Base-by-base conservation (phyloP, 805 yeast genomes). In the Pichia occidentalis region DNA sequence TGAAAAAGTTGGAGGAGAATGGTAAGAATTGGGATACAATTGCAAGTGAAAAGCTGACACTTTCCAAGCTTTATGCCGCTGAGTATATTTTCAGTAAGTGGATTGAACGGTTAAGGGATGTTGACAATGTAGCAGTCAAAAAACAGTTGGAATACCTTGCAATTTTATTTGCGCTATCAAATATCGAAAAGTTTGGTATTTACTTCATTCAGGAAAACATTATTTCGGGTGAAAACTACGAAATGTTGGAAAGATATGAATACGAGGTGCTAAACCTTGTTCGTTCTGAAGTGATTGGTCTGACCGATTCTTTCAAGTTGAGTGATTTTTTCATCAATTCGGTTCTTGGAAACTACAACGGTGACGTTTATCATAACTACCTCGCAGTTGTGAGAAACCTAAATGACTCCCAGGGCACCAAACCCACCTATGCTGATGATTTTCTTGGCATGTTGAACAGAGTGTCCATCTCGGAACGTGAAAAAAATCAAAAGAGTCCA, bases 261-360 rank as follows among this genome's bases (percentile, higher is more conserved):
- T 68, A 69, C 29, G 56, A 55, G 34, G 55, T 77, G 45, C 62
- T 81, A 46, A 59, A 65, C 19, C 63, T 62, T 19, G 56, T 81
- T 28, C 69, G 95, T 59, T 73, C 75, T 22, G 76, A 81, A 51
- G 83, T 81, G 38, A 75, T 85, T 57, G 81, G 83, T 1, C 67
- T 84, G 51, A 82, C 95, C 5, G 97, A 87, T 60, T 72, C 94
- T 1, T 87, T 87, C 68, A 76, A 81, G 60, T 70, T 82, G 46
- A 76, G 85, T 28, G 95, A 87, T 62, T 80, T 71, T 56, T 73
- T 82, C 64, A 70, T 87, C 54, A 84, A 86, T 58, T 77, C 95
- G 0, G 79, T 92, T 4, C 71, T 87, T 41, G 97, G 96, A 32
- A 70, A 68, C 40, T 80, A 71, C 60, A 77, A 83, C 50, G 96